Evolutionary conservation across 306 rosid genomes (phyloP).

Genomic region (Bauhinia variegata): DNA sequence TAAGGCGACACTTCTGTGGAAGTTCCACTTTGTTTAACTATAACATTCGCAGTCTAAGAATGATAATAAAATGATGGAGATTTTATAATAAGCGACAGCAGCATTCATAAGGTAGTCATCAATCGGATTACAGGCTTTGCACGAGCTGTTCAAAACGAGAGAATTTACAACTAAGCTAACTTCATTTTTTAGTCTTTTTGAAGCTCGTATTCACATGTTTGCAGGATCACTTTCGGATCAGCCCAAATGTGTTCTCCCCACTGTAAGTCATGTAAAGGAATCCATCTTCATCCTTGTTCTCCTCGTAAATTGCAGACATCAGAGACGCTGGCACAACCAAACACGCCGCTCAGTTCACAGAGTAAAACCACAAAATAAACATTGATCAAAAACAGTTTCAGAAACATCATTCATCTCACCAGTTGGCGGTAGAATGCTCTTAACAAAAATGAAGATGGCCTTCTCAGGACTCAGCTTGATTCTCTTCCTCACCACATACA

Average conservation of each 20-base stretch:
- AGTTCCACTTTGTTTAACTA: neutral
- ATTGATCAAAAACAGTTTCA: no score
- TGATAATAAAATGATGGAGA: no score
- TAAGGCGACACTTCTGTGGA: no score
- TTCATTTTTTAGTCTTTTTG: constrained; percentile 13
- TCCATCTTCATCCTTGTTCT: constrained; percentile 86
- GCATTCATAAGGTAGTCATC: constrained; percentile 2
- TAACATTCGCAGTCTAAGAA: no score
- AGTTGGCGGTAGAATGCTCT: constrained; percentile 80
- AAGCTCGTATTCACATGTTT: constrained; percentile 46
- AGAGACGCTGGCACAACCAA: constrained; percentile 70
- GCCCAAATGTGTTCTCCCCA: constrained; percentile 85
- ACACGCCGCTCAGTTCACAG: constrained; percentile 29
- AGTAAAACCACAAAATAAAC: neutral
- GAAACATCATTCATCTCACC: constrained; percentile 45
- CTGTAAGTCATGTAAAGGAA: constrained; percentile 91
- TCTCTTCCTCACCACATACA: constrained; percentile 85
- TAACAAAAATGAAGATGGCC: constrained; percentile 86
- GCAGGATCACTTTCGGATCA: no score
- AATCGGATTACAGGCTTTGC: constrained; percentile 3
- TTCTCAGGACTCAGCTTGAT: constrained; percentile 85
- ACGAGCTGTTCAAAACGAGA: constrained; percentile 22
- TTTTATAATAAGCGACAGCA: neutral
- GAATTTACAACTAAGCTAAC: constrained; percentile 47
- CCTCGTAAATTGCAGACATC: constrained; percentile 92